Conservation (phyloP, 2,329 filamentous ascomycete genomes). For the Eutypella sp. region DNA sequence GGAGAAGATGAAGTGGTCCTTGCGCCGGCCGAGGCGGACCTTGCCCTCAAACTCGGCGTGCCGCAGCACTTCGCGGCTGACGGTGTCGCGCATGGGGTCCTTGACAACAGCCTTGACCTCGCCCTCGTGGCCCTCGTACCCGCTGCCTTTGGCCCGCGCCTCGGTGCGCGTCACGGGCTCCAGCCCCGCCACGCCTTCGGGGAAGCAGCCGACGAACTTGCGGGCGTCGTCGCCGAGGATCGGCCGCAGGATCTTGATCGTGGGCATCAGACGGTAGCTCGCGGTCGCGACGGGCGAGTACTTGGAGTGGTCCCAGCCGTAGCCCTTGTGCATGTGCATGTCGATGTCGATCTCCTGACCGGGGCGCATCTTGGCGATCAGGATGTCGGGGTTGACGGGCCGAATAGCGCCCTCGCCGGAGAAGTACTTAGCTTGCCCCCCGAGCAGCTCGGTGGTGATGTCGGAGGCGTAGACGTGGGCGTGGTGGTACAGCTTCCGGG, state of each 20-base stretch:
- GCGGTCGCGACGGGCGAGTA: slow-evolving; percentile 96
- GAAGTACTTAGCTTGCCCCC: slow-evolving; percentile 67
- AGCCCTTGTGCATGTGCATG: slow-evolving; percentile 92
- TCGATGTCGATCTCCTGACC: slow-evolving; percentile 81
- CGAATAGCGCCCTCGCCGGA: slow-evolving; percentile 62
- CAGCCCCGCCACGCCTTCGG: slow-evolving; percentile 77
- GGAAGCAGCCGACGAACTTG: slow-evolving; percentile 89
- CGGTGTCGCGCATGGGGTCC: slow-evolving; percentile 89
- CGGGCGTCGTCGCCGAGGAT: slow-evolving; percentile 82
- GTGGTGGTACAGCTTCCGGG: slow-evolving; percentile 77
- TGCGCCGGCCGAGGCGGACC: slow-evolving; percentile 82
- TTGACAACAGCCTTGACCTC: slow-evolving; percentile 82
- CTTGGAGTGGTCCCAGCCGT: slow-evolving; percentile 92
- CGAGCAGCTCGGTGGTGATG: slow-evolving; percentile 71
- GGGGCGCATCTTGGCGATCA: slow-evolving; percentile 90
- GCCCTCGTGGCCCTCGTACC: slow-evolving; percentile 69
- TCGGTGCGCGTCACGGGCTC: slow-evolving; percentile 67
- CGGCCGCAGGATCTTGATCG: slow-evolving; percentile 76
- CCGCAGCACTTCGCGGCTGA: slow-evolving; percentile 85
- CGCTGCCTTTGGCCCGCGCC: slow-evolving; percentile 52
- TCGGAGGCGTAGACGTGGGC: slow-evolving; percentile 77
- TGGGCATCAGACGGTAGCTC: slow-evolving; percentile 83
- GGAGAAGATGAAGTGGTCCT: slow-evolving; percentile 96
- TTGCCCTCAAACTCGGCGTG: slow-evolving; percentile 93
- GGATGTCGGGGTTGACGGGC: slow-evolving; percentile 83